Conservation (phyloP, 1,284 basidiomycete species). For the Puccinia horiana region DNA sequence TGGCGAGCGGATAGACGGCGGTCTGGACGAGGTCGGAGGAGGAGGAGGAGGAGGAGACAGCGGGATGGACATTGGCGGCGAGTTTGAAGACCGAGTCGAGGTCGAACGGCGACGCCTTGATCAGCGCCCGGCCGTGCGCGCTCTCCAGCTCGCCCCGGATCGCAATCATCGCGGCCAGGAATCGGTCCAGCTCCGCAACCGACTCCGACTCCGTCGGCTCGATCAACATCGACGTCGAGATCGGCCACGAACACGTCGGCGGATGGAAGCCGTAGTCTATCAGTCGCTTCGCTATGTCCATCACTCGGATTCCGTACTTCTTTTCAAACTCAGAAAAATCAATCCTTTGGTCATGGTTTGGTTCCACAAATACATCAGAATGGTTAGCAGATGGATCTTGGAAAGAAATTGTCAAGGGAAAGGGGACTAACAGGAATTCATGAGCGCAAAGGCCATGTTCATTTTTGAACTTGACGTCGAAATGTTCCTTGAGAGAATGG, state of each 20-base stretch:
- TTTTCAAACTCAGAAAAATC: constrained; percentile 94
- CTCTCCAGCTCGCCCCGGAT: constrained; percentile 83
- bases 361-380: background rate
- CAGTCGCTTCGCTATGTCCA: constrained; percentile 91
- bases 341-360: constrained; percentile 60
- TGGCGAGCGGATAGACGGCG: constrained; percentile 79
- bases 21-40: constrained; percentile 64
- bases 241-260: constrained; percentile 90
- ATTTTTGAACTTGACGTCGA: constrained; percentile 87
- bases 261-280: constrained; percentile 81
- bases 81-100: background rate
- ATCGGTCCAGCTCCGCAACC: constrained; percentile 85
- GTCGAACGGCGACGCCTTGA: constrained; percentile 13
- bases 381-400: background rate
- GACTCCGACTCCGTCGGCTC: constrained; percentile 94
- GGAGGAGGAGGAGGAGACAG: constrained; percentile 62
- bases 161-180: constrained; percentile 94
- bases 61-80: background rate
- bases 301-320: constrained; percentile 80
- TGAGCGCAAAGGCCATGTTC: constrained; percentile 87
- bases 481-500: constrained; percentile 77
- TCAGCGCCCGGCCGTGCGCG: background rate
- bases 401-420: background rate
- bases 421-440: constrained; percentile 68
- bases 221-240: constrained; percentile 84